These are phyloP conservation scores for Sphaerulina populicola DNA, from an alignment of 2,329 filamentous ascomycete species.

Conservation along the genomic window DNA sequence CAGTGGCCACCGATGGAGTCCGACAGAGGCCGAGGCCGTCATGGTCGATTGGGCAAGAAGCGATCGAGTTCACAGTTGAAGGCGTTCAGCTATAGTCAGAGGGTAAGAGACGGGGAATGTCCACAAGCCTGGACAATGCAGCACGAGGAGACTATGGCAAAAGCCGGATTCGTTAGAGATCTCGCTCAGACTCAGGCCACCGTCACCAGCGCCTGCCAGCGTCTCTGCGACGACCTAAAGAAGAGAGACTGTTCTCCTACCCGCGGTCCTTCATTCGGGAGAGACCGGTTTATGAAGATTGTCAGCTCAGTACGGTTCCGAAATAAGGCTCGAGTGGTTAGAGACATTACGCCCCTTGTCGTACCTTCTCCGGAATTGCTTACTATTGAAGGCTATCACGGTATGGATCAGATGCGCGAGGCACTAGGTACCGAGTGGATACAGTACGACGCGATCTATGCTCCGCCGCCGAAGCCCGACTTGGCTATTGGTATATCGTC, in stretches of 20 bases:
- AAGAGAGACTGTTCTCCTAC: background rate
- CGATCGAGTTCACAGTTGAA: slow-evolving; percentile 1
- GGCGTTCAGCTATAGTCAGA: slow-evolving; percentile 12
- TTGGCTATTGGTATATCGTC: slow-evolving; percentile 8
- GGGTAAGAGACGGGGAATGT: slow-evolving; percentile 11
- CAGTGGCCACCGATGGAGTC: slow-evolving; percentile 5
- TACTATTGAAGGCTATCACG: background rate
- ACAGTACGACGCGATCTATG: slow-evolving; percentile 9
- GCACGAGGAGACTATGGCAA: slow-evolving; percentile 16
- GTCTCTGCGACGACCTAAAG: slow-evolving; percentile 6
- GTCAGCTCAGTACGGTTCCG: background rate
- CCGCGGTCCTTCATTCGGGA: background rate
- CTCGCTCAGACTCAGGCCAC: slow-evolving; percentile 6
- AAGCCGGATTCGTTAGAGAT: slow-evolving; percentile 14
- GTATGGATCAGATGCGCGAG: slow-evolving; percentile 6
- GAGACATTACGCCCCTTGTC: slow-evolving; percentile 5
- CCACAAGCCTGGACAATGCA: slow-evolving; percentile 13
- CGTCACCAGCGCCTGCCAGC: slow-evolving; percentile 6
- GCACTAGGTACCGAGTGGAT: slow-evolving; percentile 11
- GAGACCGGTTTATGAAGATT: background rate
- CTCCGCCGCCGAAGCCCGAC: slow-evolving; percentile 14
- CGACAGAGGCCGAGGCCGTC: background rate
- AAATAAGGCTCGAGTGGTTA: slow-evolving; percentile 4
- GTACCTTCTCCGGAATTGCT: slow-evolving; percentile 9
- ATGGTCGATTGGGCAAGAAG: background rate